phyloP scores from a whole-genome alignment of 129 eudicot genomes.

The Helianthus tuberosus region DNA sequence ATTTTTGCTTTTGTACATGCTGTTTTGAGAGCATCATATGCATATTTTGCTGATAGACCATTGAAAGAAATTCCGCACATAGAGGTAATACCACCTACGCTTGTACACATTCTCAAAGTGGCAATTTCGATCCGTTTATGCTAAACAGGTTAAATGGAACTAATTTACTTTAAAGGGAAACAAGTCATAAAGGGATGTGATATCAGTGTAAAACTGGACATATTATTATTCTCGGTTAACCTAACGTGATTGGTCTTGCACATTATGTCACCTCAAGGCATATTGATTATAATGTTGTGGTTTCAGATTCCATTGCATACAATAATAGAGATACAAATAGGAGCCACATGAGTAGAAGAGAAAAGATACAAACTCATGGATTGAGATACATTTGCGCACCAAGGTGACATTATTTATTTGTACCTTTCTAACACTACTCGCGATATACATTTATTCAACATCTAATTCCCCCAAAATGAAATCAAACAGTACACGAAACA shows the following conservation, averaged over 20 bases:
- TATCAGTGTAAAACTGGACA: neutral
- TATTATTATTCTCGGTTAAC: no score
- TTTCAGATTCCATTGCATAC: conserved; percentile 97
- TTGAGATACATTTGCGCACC: no score
- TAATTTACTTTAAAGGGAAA: neutral
- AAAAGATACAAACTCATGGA: no score
- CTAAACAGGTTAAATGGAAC: neutral
- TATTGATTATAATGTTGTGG: conserved; percentile 1
- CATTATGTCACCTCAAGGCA: neutral
- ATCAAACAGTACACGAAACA: conserved; percentile 28
- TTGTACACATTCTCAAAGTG: neutral
- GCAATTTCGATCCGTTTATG: neutral
- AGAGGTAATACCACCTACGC: conserved; percentile 85
- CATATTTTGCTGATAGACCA: no score
- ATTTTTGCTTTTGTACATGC: conserved; percentile 51
- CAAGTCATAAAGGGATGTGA: neutral
- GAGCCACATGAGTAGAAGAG: no score
- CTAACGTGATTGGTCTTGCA: no score
- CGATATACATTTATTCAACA: conserved; percentile 23
- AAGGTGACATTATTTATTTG: no score
- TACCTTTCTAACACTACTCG: no score
- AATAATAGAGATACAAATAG: conserved; percentile 95
- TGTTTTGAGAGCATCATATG: conserved; percentile 93
- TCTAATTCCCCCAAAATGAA: neutral
- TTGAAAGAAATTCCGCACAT: no score